A percentile compares a stretch with the other conserved stretches of the same genome.
Evolutionary conservation across 208 protist genomes (phyloP).

Genomic region (Zelonia costaricensis): DNA sequence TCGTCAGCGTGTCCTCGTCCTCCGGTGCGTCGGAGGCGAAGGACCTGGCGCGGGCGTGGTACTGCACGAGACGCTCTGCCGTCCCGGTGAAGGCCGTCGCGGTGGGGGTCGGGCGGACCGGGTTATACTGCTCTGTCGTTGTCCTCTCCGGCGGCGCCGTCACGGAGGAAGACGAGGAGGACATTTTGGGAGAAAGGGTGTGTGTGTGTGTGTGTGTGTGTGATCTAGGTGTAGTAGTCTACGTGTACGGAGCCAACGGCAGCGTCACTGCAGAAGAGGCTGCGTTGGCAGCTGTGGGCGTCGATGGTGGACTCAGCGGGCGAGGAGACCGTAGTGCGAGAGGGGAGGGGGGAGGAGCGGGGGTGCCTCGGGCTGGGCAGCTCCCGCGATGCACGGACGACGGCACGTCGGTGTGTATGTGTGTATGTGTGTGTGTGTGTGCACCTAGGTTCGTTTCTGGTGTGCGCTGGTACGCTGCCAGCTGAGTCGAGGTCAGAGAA

Average conservation of each 20-base stretch:
- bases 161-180: conserved; percentile 11
- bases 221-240: background rate
- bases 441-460: too few species aligned
- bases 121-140: conserved; percentile 26
- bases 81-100: background rate
- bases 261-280: background rate
- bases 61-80: background rate
- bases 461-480: too few species aligned
- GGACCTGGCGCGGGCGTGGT: conserved; percentile 25
- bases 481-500: too few species aligned
- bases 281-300: too few species aligned
- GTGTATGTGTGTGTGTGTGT: too few species aligned
- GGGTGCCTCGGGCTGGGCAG: too few species aligned
- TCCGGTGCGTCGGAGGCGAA: conserved; percentile 17
- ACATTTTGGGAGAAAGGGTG: background rate
- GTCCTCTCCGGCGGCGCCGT: conserved; percentile 23
- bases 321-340: too few species aligned
- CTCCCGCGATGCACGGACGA: too few species aligned
- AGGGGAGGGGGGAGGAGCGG: too few species aligned
- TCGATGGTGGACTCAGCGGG: too few species aligned
- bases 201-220: background rate
- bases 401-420: too few species aligned
- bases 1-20: conserved; percentile 13
- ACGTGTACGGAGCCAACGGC: background rate
- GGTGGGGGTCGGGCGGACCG: background rate